Evolutionary conservation across 139 green algal genomes (phyloP).

Genomic region (Chara braunii): DNA sequence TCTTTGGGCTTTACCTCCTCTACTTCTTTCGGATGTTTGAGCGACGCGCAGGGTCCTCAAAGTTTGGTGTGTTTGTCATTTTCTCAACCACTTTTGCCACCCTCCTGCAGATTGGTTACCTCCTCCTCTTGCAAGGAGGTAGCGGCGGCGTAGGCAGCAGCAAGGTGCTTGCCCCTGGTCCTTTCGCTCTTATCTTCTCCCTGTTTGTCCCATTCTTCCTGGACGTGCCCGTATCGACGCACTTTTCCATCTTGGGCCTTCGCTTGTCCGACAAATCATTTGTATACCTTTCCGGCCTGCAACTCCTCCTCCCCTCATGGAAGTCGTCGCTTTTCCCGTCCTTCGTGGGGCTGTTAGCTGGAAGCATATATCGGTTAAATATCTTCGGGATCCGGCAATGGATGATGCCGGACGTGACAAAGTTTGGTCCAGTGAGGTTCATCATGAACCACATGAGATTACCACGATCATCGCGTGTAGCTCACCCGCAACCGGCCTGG

Average conservation of each 20-base stretch:
- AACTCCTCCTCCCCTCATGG: slow-evolving; percentile 30
- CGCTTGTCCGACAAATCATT: slow-evolving; percentile 40
- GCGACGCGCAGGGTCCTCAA: slow-evolving; percentile 27
- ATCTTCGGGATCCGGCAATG: slow-evolving; percentile 11
- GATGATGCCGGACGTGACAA: no score
- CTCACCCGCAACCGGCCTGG: no score
- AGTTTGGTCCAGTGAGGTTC: no score
- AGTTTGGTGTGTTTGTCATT: slow-evolving; percentile 17
- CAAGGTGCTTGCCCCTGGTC: slow-evolving; percentile 25
- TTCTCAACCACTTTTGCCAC: neutral
- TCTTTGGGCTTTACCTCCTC: slow-evolving; percentile 42
- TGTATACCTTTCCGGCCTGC: slow-evolving; percentile 35
- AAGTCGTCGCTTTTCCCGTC: slow-evolving; percentile 29
- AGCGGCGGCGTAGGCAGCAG: slow-evolving; percentile 7
- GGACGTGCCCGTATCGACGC: slow-evolving; percentile 32
- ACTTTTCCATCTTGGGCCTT: slow-evolving; percentile 34
- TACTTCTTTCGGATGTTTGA: slow-evolving; percentile 48
- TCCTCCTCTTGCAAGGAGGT: slow-evolving; percentile 4
- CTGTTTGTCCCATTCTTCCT: slow-evolving; percentile 42
- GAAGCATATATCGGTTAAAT: slow-evolving; percentile 30
- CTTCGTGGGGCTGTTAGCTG: slow-evolving; percentile 25
- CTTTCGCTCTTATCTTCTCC: slow-evolving; percentile 39
- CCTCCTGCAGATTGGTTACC: slow-evolving; percentile 1
- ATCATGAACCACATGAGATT: no score
- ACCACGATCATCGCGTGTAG: no score